A percentile compares a stretch with the other conserved stretches of the same genome.
These are phyloP conservation scores for Syzygium aqueum DNA, from an alignment of 345 rosid genomes.

Conservation along the genomic window DNA sequence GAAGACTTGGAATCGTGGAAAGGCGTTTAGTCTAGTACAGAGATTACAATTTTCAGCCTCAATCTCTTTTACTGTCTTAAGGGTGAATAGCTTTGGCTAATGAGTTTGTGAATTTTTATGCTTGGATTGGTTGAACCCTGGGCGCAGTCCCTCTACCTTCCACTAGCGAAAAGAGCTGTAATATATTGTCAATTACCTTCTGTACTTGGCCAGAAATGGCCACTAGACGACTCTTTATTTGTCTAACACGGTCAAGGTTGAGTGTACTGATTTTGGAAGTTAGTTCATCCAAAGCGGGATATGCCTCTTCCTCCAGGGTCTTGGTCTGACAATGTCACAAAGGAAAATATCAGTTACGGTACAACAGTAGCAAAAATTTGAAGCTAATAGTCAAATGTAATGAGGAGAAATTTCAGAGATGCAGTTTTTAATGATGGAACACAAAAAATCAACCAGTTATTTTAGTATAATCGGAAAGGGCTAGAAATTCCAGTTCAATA, in stretches of 20 bases:
- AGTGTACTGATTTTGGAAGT: conserved; percentile 75
- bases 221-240: conserved; percentile 70
- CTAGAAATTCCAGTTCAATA: background rate
- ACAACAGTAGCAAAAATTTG: background rate
- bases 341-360: background rate
- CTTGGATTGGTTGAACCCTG: background rate
- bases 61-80: background rate
- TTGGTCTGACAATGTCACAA: conserved; percentile 20
- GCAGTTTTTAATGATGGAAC: background rate
- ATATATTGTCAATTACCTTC: conserved; percentile 32
- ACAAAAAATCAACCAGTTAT: background rate
- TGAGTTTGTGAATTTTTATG: background rate
- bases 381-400: background rate
- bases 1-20: background rate
- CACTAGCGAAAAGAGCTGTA: background rate
- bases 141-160: background rate
- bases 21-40: background rate
- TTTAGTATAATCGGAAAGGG: background rate
- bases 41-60: background rate
- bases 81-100: background rate
- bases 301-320: conserved; percentile 66
- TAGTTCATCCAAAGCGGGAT: conserved; percentile 78
- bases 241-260: conserved; percentile 64
- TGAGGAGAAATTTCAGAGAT: background rate
- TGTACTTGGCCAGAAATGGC: conserved; percentile 65